phyloP scores from a whole-genome alignment of 139 green algal genomes.

The Zygnema circumcarinatum region DNA sequence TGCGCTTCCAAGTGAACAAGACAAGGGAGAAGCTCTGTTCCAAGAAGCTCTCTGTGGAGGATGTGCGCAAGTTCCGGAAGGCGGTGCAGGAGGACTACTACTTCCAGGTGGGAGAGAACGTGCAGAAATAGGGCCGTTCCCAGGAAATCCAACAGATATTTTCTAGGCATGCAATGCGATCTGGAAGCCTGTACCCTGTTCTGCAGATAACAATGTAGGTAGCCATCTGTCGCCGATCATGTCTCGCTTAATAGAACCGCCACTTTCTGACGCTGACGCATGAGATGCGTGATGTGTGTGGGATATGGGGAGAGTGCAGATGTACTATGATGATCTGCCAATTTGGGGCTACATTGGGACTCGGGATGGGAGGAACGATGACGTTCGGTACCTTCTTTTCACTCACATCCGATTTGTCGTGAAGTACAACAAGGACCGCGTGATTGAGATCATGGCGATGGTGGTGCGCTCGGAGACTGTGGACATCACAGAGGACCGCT shows the following conservation, averaged over 20 bases:
- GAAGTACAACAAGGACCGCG: slow-evolving; percentile 67
- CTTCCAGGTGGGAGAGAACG: slow-evolving; percentile 76
- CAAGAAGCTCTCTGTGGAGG: slow-evolving; percentile 72
- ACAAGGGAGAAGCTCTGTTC: slow-evolving; percentile 84
- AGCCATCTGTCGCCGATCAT: too few species aligned
- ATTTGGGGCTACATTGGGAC: slow-evolving; percentile 87
- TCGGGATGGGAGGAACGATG: slow-evolving; percentile 6
- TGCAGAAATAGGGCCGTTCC: too few species aligned
- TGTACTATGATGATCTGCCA: slow-evolving; percentile 80
- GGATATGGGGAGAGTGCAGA: too few species aligned
- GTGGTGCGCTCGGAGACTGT: slow-evolving; percentile 72
- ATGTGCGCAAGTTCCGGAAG: slow-evolving; percentile 81
- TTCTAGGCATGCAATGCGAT: too few species aligned
- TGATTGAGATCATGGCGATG: slow-evolving; percentile 84
- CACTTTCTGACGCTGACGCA: too few species aligned
- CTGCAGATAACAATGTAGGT: too few species aligned
- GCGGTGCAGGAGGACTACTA: slow-evolving; percentile 93
- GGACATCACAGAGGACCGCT: slow-evolving; percentile 65
- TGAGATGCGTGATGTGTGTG: too few species aligned
- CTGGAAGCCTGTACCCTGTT: too few species aligned
- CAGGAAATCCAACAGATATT: too few species aligned
- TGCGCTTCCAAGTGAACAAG: slow-evolving; percentile 85
- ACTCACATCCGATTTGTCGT: slow-evolving; percentile 71
- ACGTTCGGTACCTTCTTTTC: slow-evolving; percentile 64
- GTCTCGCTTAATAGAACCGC: too few species aligned